Evolutionary conservation across 352 stramenopile species (phyloP).

Genomic region (Pseudoperonospora humuli): DNA sequence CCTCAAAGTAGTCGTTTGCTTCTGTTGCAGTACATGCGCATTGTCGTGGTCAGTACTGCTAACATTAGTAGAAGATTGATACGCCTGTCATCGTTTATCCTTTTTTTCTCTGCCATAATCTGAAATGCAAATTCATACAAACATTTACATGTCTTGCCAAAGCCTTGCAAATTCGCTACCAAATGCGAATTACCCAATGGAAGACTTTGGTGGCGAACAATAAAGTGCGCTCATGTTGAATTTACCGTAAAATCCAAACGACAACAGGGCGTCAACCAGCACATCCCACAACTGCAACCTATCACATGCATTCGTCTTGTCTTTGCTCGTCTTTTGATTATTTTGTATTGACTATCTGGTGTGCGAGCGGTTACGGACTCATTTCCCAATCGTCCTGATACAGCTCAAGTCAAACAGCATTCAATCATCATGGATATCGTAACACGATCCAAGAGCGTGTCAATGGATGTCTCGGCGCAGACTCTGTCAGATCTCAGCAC

Average conservation of each 20-base stretch:
- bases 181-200: not conserved
- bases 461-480: constrained; percentile 14
- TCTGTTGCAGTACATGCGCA: not conserved
- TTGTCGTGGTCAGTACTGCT: not conserved
- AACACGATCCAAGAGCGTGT: constrained; percentile 20
- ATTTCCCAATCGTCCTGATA: constrained; percentile 14
- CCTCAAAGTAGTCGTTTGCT: too few relatives aligned
- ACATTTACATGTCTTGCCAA: too few relatives aligned
- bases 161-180: not conserved
- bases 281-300: constrained; percentile 18
- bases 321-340: constrained; percentile 3
- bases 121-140: too few relatives aligned
- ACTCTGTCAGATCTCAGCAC: constrained; percentile 33
- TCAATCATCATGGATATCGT: constrained; percentile 9
- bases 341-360: constrained; percentile 19
- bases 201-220: not conserved
- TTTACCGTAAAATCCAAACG: not conserved
- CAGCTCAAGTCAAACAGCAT: not conserved
- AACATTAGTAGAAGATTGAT: not conserved
- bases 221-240: constrained; percentile 2
- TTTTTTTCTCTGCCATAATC: not conserved
- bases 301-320: constrained; percentile 5
- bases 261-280: constrained; percentile 4
- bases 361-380: constrained; percentile 11
- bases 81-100: not conserved